Conservation (phyloP, 2,329 filamentous ascomycete genomes). For the Sporothrix globosa region DNA sequence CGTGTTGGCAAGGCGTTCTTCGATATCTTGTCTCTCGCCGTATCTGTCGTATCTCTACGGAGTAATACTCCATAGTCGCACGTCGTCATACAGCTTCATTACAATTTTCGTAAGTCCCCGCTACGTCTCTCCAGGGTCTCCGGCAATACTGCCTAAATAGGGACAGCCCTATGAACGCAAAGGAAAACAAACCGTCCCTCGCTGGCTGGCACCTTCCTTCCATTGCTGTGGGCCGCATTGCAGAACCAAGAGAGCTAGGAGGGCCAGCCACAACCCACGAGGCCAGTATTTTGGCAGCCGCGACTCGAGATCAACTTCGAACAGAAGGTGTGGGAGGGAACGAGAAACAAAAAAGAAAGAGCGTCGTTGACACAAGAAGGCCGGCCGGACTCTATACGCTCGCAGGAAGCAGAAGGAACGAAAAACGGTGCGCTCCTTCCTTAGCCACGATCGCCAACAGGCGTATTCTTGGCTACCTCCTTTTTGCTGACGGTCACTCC, state of each 20-base stretch:
- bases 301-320: not conserved
- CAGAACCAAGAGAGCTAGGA: not conserved
- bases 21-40: constrained; percentile 3
- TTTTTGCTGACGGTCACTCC: constrained; percentile 18
- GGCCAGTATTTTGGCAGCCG: constrained; percentile 10
- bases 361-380: not conserved
- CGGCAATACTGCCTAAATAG: constrained; percentile 20
- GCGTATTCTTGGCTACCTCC: not conserved
- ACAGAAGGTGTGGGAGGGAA: not conserved
- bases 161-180: constrained; percentile 19
- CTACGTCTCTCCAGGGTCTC: constrained; percentile 5
- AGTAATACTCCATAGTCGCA: not conserved
- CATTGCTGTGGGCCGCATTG: constrained; percentile 10
- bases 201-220: constrained; percentile 7
- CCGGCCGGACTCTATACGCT: not conserved
- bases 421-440: constrained; percentile 9
- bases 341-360: not conserved
- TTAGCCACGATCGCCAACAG: constrained; percentile 13
- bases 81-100: not conserved
- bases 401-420: not conserved
- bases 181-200: not conserved
- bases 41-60: constrained; percentile 20
- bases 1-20: constrained; percentile 9
- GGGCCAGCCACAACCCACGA: not conserved
- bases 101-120: not conserved